These are phyloP conservation scores for Mycena albidolilacea DNA, from an alignment of 768 basidiomycete genomes.

Conservation along the genomic window DNA sequence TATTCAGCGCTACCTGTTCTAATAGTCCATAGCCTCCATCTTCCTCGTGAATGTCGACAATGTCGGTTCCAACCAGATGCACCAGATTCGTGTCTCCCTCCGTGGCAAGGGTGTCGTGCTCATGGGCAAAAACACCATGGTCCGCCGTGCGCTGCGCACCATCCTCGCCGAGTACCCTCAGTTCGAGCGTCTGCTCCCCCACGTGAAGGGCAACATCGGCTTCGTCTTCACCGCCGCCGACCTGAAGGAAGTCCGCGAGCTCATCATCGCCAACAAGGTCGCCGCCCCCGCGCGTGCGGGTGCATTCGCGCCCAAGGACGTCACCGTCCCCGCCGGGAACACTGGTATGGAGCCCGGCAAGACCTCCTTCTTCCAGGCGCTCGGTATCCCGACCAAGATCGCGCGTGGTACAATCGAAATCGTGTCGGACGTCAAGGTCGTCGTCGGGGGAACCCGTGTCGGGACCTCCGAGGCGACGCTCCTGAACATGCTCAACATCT, in stretches of 20 bases:
- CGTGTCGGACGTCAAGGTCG: conserved; percentile 96
- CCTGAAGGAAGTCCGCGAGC: conserved; percentile 94
- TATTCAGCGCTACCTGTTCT: conserved; percentile 3
- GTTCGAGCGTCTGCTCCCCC: conserved; percentile 96
- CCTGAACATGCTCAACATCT: conserved; percentile 99
- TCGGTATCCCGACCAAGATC: conserved; percentile 99
- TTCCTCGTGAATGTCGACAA: conserved; percentile 99
- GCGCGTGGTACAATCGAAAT: conserved; percentile 99
- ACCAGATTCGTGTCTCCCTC: conserved; percentile 95
- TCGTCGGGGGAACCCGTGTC: conserved; percentile 92
- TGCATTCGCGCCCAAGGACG: conserved; percentile 94
- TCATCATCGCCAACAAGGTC: conserved; percentile 97
- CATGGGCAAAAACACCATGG: conserved; percentile 99
- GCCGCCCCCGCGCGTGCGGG: conserved; percentile 99
- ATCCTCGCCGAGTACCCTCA: conserved; percentile 92
- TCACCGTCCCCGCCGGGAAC: conserved; percentile 94
- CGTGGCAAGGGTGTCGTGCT: conserved; percentile 97
- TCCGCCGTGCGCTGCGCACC: conserved; percentile 95
- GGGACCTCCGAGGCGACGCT: conserved; percentile 97
- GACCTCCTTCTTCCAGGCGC: conserved; percentile 99
- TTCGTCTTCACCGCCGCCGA: conserved; percentile 97
- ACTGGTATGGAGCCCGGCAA: conserved; percentile 99
- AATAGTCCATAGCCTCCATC: conserved; percentile 82
- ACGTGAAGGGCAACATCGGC: conserved; percentile 97
- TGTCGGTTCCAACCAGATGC: conserved; percentile 99